Conservation (phyloP, 176 grass and related monocot species). For the Oryza glaberrima region DNA sequence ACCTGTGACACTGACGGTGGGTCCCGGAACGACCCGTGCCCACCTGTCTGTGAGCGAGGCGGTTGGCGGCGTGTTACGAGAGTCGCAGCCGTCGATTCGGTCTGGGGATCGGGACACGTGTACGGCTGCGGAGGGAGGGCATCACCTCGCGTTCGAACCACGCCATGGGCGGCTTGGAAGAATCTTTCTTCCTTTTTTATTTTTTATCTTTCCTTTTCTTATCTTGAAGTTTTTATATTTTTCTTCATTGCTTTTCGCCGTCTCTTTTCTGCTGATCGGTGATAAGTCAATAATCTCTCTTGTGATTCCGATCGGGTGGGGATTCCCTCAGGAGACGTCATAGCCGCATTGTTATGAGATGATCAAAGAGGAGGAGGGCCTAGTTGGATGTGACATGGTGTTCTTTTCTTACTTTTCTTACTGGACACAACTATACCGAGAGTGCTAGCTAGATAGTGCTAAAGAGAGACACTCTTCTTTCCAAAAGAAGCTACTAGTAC, state of each 20-base stretch:
- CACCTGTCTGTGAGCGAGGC: neutral
- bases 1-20: neutral
- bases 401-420: too few species aligned
- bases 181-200: conserved; percentile 31
- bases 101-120: conserved; percentile 15
- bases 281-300: conserved; percentile 27
- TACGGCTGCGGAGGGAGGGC: conserved; percentile 22
- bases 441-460: too few species aligned
- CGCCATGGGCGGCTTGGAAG: conserved; percentile 45
- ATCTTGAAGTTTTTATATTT: neutral
- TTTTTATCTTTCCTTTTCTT: neutral
- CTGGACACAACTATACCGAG: too few species aligned
- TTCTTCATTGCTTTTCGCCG: conserved; percentile 6
- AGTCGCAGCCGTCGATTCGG: conserved; percentile 26
- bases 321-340: neutral
- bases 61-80: too few species aligned
- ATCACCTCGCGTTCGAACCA: conserved; percentile 59
- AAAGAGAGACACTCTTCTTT: too few species aligned
- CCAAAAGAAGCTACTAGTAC: too few species aligned
- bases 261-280: conserved; percentile 14
- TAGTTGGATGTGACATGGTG: neutral
- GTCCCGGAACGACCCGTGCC: accelerated
- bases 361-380: neutral
- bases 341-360: neutral
- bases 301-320: conserved; percentile 34